phyloP scores from a whole-genome alignment of 106 monocot species.

The Dendrobium huoshanense region DNA sequence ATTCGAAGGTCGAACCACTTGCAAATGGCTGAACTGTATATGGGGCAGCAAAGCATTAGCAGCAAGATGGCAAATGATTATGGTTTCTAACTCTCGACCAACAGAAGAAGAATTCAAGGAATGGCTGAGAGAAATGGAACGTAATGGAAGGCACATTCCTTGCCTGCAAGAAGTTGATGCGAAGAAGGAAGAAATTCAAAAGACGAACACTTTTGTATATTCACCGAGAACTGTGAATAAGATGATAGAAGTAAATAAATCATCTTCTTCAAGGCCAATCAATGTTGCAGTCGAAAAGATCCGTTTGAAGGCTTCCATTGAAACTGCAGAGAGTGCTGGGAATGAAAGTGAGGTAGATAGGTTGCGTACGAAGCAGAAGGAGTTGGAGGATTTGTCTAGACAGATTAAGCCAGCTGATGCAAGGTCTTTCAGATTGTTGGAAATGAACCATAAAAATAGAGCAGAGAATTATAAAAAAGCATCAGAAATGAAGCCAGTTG shows the following conservation, averaged over 20 bases:
- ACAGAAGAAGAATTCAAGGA: slow-evolving; percentile 45
- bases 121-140: slow-evolving; percentile 41
- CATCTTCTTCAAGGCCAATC: not conserved
- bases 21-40: slow-evolving; percentile 56
- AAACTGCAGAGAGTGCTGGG: too few species aligned
- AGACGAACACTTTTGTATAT: slow-evolving; percentile 45
- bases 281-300: too few species aligned
- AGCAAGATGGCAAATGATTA: slow-evolving; percentile 46
- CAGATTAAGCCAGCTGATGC: too few species aligned
- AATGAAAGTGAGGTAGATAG: too few species aligned
- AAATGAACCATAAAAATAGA: too few species aligned
- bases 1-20: slow-evolving; percentile 44
- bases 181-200: slow-evolving; percentile 56
- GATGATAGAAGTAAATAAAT: slow-evolving; percentile 77
- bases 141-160: slow-evolving; percentile 33
- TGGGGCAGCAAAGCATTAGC: slow-evolving; percentile 48
- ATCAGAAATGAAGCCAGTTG: too few species aligned
- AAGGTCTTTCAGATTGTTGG: too few species aligned
- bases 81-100: slow-evolving; percentile 52
- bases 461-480: too few species aligned
- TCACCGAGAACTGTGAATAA: slow-evolving; percentile 61
- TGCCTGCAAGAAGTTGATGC: slow-evolving; percentile 29
- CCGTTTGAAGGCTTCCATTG: too few species aligned
- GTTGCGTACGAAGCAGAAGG: too few species aligned
- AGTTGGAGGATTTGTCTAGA: too few species aligned